Evolutionary conservation across 176 grass and related monocot genomes (phyloP).

Genomic region (Juncus inflexus): DNA sequence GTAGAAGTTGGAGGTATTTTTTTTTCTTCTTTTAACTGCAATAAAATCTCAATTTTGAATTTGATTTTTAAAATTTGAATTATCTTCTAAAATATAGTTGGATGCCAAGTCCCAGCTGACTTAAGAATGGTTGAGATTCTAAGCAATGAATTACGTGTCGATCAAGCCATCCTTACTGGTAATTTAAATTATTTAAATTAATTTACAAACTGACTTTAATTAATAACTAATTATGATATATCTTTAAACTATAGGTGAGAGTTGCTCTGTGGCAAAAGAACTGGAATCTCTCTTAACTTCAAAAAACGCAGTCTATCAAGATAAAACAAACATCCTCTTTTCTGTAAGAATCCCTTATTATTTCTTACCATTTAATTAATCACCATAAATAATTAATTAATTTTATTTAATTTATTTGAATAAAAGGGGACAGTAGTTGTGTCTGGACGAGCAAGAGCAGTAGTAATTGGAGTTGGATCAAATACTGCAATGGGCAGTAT

Average conservation of each 20-base stretch:
- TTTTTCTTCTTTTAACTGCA: slow-evolving; percentile 9
- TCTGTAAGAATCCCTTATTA: slow-evolving; percentile 48
- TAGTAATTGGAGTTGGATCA: slow-evolving; percentile 84
- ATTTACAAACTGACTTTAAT: slow-evolving; percentile 15
- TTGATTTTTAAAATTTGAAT: not conserved
- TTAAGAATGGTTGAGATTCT: slow-evolving; percentile 97
- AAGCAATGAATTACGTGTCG: slow-evolving; percentile 95
- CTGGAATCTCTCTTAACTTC: slow-evolving; percentile 65
- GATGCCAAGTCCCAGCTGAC: slow-evolving; percentile 94
- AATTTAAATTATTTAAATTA: slow-evolving; percentile 16
- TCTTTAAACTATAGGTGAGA: slow-evolving; percentile 64
- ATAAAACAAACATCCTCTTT: slow-evolving; percentile 98
- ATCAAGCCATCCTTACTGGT: slow-evolving; percentile 99
- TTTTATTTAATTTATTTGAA: slow-evolving; percentile 4
- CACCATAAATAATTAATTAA: not conserved
- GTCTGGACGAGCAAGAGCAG: slow-evolving; percentile 87
- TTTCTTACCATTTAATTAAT: not conserved
- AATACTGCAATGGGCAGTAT: slow-evolving; percentile 99
- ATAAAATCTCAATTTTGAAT: not conserved
- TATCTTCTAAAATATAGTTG: slow-evolving; percentile 49
- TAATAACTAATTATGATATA: slow-evolving; percentile 10
- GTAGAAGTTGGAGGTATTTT: slow-evolving; percentile 95
- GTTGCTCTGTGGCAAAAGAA: slow-evolving; percentile 94
- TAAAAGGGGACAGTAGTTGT: slow-evolving; percentile 87
- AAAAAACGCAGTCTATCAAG: slow-evolving; percentile 90